phyloP scores from a whole-genome alignment of 306 rosid species.

The Glycine latifolia region DNA sequence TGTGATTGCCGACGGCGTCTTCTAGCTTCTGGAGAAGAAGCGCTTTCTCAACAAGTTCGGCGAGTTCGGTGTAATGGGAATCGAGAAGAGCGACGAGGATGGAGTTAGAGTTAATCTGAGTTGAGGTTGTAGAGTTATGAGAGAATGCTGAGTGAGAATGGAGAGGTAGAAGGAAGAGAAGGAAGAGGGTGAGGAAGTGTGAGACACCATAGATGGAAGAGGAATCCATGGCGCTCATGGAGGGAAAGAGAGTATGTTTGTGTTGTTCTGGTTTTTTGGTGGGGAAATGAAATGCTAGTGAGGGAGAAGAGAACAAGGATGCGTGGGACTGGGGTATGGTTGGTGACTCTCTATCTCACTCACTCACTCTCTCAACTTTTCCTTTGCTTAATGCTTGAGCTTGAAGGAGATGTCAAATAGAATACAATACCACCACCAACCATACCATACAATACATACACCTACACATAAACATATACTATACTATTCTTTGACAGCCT shows the following conservation, averaged over 20 bases:
- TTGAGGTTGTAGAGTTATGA: slow-evolving; percentile 41
- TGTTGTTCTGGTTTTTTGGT: not conserved
- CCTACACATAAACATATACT: not conserved
- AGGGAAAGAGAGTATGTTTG: not conserved
- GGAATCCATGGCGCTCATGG: slow-evolving; percentile 70
- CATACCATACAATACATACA: no score
- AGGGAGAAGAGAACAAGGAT: slow-evolving; percentile 19
- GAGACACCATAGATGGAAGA: slow-evolving; percentile 64
- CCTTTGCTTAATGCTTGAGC: slow-evolving; percentile 39
- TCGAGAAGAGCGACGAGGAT: slow-evolving; percentile 93
- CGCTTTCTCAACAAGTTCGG: slow-evolving; percentile 93
- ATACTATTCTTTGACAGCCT: slow-evolving; percentile 61
- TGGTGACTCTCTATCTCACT: slow-evolving; percentile 43
- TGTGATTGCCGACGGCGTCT: slow-evolving; percentile 72
- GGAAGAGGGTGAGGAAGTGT: slow-evolving; percentile 12
- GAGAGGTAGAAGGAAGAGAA: slow-evolving; percentile 30
- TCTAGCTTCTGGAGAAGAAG: slow-evolving; percentile 85
- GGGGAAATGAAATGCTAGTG: not conserved
- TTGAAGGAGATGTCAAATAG: not conserved
- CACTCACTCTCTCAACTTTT: not conserved
- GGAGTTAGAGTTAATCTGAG: slow-evolving; percentile 85
- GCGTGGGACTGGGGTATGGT: slow-evolving; percentile 41
- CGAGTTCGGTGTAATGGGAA: slow-evolving; percentile 90
- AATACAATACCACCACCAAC: no score
- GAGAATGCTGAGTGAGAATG: slow-evolving; percentile 51